Evolutionary conservation across 768 basidiomycete species (phyloP), one percentile per base, ranked within the genome.

Genomic region (Chiua virens): DNA sequence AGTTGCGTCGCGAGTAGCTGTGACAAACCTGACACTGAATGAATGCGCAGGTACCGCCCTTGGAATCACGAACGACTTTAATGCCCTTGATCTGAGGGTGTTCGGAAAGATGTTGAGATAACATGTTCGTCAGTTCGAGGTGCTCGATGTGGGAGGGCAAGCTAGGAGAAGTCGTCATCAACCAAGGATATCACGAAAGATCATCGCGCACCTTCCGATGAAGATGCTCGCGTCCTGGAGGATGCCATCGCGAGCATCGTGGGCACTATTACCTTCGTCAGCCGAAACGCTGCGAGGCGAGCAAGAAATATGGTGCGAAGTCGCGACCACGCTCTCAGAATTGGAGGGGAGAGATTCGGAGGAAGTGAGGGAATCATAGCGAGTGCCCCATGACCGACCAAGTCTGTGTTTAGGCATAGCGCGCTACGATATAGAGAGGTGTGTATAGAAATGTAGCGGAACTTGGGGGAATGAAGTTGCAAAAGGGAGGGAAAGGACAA

Each of bases 161-260:
- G 64, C 89, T 92, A 52, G 30, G 15, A 40, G 42, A 37, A 11
- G 49, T 40, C 40, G 49, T 45, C 8, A 39, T 60, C 32, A 60
- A 60, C n/a, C 38, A 42, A 38, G 35, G 11, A 43, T 8, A 35
- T 18, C 18, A 32, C 18, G 18, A 39, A 27, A 11, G 27, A 17
- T 23, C 13, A n/a, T 25, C 49, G 58, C 64, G 5, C 60, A 88
- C 89, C 89, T 90, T 67, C 91, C 90, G 53, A 92, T 85, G 67
- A 92, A 92, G 59, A 92, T 78, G 60, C 87, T 90, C 36, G 88
- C 83, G 56, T 91, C 85, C 64, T 89, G 86, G 49, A 81, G 78
- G 63, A 79, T 73, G 60, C 75, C 81, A 40, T 83, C 67, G 45
- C 54, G 57, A 15, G 52, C 17, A 71, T 82, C 67, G 42, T 50